phyloP scores from a whole-genome alignment of 139 green algal species.

The Tetraselmis chui region DNA sequence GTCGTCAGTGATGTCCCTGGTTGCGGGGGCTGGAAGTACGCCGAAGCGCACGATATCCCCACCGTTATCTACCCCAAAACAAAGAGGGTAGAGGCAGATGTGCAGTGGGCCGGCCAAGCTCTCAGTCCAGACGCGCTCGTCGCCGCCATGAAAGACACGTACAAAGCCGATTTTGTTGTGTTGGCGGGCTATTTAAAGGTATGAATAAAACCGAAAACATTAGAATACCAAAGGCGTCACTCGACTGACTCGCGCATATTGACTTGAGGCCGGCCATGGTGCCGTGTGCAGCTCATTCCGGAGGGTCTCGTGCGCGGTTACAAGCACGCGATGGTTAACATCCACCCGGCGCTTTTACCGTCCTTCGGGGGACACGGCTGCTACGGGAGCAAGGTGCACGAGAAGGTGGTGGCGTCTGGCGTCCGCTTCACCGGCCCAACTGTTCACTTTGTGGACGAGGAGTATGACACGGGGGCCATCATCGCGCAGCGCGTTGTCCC shows the following conservation, averaged over 20 bases:
- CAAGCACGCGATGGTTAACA: constrained; percentile 88
- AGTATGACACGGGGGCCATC: constrained; percentile 94
- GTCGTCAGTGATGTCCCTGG: constrained; percentile 72
- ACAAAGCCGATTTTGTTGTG: constrained; percentile 66
- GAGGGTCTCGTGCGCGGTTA: constrained; percentile 64
- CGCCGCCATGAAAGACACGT: constrained; percentile 21
- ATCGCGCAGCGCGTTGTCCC: constrained; percentile 83
- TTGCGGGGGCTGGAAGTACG: constrained; percentile 76
- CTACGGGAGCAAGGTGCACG: constrained; percentile 87
- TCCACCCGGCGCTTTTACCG: constrained; percentile 94
- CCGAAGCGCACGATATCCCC: constrained; percentile 61
- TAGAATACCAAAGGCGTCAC: too few species aligned
- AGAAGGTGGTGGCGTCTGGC: constrained; percentile 82
- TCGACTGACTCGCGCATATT: too few species aligned
- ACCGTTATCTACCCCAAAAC: constrained; percentile 60
- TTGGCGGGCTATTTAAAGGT: constrained; percentile 94
- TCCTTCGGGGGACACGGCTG: constrained; percentile 93
- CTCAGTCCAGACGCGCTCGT: constrained; percentile 44
- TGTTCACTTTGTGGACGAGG: constrained; percentile 97
- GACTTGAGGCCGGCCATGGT: too few species aligned
- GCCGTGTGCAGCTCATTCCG: constrained; percentile 68
- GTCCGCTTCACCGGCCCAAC: constrained; percentile 68
- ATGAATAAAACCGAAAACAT: too few species aligned
- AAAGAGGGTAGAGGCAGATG: constrained; percentile 42
- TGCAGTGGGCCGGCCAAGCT: constrained; percentile 5